Evolutionary conservation across 768 basidiomycete genomes (phyloP), one percentile per base, ranked within the genome.

Genomic region (Saitozyma podzolica): DNA sequence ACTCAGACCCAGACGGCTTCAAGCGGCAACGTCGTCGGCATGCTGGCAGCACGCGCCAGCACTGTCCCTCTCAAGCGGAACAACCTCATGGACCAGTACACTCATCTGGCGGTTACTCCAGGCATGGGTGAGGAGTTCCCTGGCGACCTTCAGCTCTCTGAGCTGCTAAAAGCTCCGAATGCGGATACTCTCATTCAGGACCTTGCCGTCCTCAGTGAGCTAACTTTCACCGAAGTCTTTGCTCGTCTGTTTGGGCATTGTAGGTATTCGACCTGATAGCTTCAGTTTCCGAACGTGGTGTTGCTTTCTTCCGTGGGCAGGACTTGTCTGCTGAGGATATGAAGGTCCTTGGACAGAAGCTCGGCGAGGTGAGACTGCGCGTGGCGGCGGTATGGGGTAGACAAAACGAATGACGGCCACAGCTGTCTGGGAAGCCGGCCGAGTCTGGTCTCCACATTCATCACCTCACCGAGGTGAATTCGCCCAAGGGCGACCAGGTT

Each of bases 81-180:
- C 29, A 29, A 29, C 29, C 29, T 29, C 29, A 29, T 29, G 29
- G 29, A 29, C 29, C 29, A 29, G 29, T 29, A 29, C 29, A 29
- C 29, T 29, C 65, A 69, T 10, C 67, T 69, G 37, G 76, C 79
- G 37, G 63, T 74, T n/a, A 87, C 86, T 2, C 81, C 85, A 2
- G 82, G 83, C 62, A 83, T 87, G 58, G 86, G 86, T n/a, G 84
- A 84, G 7, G 80, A 83, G 43, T 86, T 86, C 76, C 68, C 78
- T 68, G 72, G 76, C 39, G 76, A 81, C 37, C 77, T 83, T 13
- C 85, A 86, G 70, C 81, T 86, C 13, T 81, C 82, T 3, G 67
- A 79, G 13, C 67, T 86, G 8, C 82, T 87, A 29, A 65, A 75
- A 0, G 82, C 82, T 1, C 73, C 80, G 6, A 82, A 85, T 68